Evolutionary conservation across 441 rosid species (phyloP).

Genomic region (Flueggea neowawraea): DNA sequence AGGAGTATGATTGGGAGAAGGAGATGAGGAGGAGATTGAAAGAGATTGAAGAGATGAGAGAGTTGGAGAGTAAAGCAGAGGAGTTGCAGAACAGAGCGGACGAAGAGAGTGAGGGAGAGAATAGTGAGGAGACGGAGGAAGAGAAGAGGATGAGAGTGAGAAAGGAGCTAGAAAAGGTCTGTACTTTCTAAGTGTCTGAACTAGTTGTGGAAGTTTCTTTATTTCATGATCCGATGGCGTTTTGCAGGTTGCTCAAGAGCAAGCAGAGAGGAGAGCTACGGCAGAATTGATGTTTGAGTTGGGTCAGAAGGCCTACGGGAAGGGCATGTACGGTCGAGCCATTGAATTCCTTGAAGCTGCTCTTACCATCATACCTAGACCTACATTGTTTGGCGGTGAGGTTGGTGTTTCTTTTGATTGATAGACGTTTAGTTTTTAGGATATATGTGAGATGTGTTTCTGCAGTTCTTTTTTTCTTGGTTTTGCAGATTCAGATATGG

Average conservation of each 20-base stretch:
- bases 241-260: slow-evolving; percentile 87
- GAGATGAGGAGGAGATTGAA: slow-evolving; percentile 65
- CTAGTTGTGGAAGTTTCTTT: neutral
- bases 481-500: slow-evolving; percentile 91
- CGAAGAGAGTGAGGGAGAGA: slow-evolving; percentile 38
- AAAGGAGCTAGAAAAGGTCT: slow-evolving; percentile 85
- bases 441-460: neutral
- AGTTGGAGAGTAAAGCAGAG: slow-evolving; percentile 83
- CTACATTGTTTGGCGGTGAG: slow-evolving; percentile 93
- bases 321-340: slow-evolving; percentile 82
- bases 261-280: slow-evolving; percentile 83
- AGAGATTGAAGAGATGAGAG: slow-evolving; percentile 74
- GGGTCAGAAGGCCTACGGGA: slow-evolving; percentile 91
- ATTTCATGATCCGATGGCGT: neutral
- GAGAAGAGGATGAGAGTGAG: slow-evolving; percentile 80
- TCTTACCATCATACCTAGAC: slow-evolving; percentile 83
- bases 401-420: slow-evolving; percentile 39
- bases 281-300: slow-evolving; percentile 93
- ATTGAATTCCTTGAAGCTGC: slow-evolving; percentile 95
- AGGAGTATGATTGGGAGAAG: slow-evolving; percentile 57
- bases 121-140: slow-evolving; percentile 69
- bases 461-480: neutral
- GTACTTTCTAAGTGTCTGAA: neutral
- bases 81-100: slow-evolving; percentile 60
- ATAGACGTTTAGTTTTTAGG: neutral